A percentile compares a stretch with the other conserved stretches of the same genome.
Conservation (phyloP, 2,329 filamentous ascomycete species). For the Tolypocladium sp. region DNA sequence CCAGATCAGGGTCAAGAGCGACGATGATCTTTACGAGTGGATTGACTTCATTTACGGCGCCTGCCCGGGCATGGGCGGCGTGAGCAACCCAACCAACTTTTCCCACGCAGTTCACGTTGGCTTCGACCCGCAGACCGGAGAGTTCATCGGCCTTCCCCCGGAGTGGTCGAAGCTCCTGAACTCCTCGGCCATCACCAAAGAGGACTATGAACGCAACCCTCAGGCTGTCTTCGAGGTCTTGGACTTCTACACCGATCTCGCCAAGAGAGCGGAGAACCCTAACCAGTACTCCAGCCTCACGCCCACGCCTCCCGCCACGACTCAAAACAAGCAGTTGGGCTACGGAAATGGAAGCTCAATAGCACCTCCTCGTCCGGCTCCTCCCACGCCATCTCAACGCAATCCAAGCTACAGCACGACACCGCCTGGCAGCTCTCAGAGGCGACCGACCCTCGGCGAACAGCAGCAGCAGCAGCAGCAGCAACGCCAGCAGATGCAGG, state of each 20-base stretch:
- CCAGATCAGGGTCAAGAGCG: slow-evolving; percentile 87
- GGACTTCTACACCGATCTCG: slow-evolving; percentile 78
- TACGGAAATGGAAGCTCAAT: slow-evolving; percentile 49
- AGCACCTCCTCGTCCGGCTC: slow-evolving; percentile 60
- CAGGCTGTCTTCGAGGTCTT: slow-evolving; percentile 75
- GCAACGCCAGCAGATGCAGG: slow-evolving; percentile 50
- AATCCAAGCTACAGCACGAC: slow-evolving; percentile 31
- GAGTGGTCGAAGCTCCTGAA: slow-evolving; percentile 98
- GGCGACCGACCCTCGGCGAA: slow-evolving; percentile 35
- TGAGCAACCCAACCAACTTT: slow-evolving; percentile 98
- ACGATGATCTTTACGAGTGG: slow-evolving; percentile 98
- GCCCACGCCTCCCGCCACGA: slow-evolving; percentile 52
- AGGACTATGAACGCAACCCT: slow-evolving; percentile 96
- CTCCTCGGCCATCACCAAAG: slow-evolving; percentile 93
- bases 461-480: slow-evolving; percentile 40
- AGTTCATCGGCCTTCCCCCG: slow-evolving; percentile 86
- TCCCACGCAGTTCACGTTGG: slow-evolving; percentile 94
- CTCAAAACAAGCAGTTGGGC: slow-evolving; percentile 54
- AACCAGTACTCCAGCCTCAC: slow-evolving; percentile 59
- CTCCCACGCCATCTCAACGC: slow-evolving; percentile 30
- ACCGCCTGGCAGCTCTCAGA: slow-evolving; percentile 26
- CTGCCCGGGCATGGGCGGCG: slow-evolving; percentile 94
- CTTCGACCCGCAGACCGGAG: slow-evolving; percentile 89
- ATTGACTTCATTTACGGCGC: slow-evolving; percentile 96
- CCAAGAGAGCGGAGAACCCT: slow-evolving; percentile 65